Base-by-base conservation (phyloP, 371 early-diverging fungal genomes). In the Mortierella sp. region DNA sequence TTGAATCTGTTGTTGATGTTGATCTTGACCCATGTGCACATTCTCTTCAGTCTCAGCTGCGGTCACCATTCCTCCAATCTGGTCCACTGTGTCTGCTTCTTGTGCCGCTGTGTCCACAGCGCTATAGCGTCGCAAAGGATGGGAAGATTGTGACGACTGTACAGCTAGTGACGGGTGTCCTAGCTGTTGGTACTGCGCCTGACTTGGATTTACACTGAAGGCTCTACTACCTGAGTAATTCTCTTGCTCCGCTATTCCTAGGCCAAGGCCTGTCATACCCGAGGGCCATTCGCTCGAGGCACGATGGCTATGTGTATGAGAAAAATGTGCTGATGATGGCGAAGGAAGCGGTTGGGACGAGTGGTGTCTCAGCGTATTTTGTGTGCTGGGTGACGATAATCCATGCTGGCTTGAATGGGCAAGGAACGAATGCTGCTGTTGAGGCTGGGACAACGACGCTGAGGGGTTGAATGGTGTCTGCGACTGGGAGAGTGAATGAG, bases 361-460 rank as follows among this genome's bases (percentile, higher is more conserved):
- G 28, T 50, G 47, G 19, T 69, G 62, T 14, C 23, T 51, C 11
- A 46, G 23, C 2, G 52, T 47, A 15, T 47, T 50, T 0, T 50
- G 24, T 4, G 24, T 14, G 15, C n/a, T 41, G 5, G 46, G 6
- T 15, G 56, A 48, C 21, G 15, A 47, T 2, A 42, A 23, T 9
- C 48, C 55, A 8, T 60, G 60, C 24, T 53, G 51, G 21, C 56
- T 60, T 21, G 61, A 55, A 11, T 56, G 69, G 37, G 14, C 37
- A 34, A 59, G 17, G 42, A 61, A 61, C 30, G 61, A 61, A 46
- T 61, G 70, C 12, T 69, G 63, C 26, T 67, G 69, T n/a, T 50
- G 58, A 44, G 37, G 14, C 14, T n/a, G n/a, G n/a, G n/a, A n/a
- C n/a, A n/a, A n/a, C n/a, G n/a, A n/a, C n/a, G n/a, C n/a, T n/a